Conservation (phyloP, 768 basidiomycete species). For the Wakefieldia striispora region DNA sequence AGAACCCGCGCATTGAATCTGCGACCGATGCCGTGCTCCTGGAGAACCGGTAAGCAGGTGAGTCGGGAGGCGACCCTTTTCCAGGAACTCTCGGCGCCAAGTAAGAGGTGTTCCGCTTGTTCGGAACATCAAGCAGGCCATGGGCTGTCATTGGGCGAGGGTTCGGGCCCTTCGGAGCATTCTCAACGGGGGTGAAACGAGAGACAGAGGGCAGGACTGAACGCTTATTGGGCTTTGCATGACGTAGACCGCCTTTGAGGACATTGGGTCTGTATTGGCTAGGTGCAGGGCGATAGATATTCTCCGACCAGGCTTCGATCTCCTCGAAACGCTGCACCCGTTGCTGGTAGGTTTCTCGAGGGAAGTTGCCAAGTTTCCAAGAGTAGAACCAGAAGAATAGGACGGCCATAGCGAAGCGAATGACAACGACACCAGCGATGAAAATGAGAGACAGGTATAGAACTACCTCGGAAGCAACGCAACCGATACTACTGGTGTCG, state of each 20-base stretch:
- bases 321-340: conserved; percentile 85
- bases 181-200: conserved; percentile 74
- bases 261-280: conserved; percentile 89
- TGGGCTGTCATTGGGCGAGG: conserved; percentile 63
- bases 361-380: conserved; percentile 93
- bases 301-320: conserved; percentile 95
- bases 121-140: conserved; percentile 62
- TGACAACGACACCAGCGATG: conserved; percentile 94
- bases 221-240: conserved; percentile 52
- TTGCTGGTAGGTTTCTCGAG: conserved; percentile 88
- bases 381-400: conserved; percentile 98
- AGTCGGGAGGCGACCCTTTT: conserved; percentile 71
- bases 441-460: conserved; percentile 94
- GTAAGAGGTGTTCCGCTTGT: conserved; percentile 60
- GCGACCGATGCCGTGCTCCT: conserved; percentile 77
- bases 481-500: conserved; percentile 92
- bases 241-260: conserved; percentile 59
- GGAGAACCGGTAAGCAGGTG: conserved; percentile 69
- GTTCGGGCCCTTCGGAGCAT: conserved; percentile 47
- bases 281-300: conserved; percentile 94
- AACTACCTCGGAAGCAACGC: conserved; percentile 92
- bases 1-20: conserved; percentile 35
- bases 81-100: conserved; percentile 34
- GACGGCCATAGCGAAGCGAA: conserved; percentile 96
- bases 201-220: conserved; percentile 65